A percentile compares a stretch with the other conserved stretches of the same genome.
Evolutionary conservation across 768 basidiomycete species (phyloP).

Genomic region (Psilocybe cyanescens): DNA sequence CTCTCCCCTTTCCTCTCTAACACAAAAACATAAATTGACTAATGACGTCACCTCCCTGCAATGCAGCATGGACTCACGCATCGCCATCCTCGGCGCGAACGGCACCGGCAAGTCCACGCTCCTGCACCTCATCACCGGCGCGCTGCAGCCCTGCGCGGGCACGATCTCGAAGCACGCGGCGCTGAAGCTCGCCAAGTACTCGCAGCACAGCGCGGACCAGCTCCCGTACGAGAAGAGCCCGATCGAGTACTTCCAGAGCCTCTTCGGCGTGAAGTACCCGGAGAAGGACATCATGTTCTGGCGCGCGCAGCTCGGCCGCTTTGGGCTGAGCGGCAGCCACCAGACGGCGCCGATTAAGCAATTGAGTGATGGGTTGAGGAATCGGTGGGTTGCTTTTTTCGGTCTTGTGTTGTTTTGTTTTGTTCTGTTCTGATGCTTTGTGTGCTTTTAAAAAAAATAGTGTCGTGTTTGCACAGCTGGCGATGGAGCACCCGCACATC

Average conservation of each 20-base stretch:
- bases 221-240: constrained; percentile 92
- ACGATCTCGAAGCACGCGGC: constrained; percentile 87
- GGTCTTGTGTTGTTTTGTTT: background rate
- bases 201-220: constrained; percentile 98
- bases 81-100: constrained; percentile 96
- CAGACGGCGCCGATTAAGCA: constrained; percentile 94
- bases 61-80: constrained; percentile 86
- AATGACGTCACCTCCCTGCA: constrained; percentile 13
- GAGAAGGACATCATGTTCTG: constrained; percentile 92
- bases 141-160: constrained; percentile 79
- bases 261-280: constrained; percentile 84
- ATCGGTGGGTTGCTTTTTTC: constrained; percentile 62
- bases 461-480: constrained; percentile 94
- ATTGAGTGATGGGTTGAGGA: constrained; percentile 93
- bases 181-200: constrained; percentile 97
- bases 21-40: background rate
- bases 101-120: constrained; percentile 78
- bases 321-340: constrained; percentile 93
- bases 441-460: constrained; percentile 33
- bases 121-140: constrained; percentile 62
- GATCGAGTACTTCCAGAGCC: constrained; percentile 89
- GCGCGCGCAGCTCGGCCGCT: constrained; percentile 93
- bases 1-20: background rate
- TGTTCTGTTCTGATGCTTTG: background rate
- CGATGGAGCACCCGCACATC: constrained; percentile 98